A percentile compares a stretch with the other conserved stretches of the same genome.
Conservation (phyloP, 73 alveolate genomes). For the Uronychia setigera region DNA sequence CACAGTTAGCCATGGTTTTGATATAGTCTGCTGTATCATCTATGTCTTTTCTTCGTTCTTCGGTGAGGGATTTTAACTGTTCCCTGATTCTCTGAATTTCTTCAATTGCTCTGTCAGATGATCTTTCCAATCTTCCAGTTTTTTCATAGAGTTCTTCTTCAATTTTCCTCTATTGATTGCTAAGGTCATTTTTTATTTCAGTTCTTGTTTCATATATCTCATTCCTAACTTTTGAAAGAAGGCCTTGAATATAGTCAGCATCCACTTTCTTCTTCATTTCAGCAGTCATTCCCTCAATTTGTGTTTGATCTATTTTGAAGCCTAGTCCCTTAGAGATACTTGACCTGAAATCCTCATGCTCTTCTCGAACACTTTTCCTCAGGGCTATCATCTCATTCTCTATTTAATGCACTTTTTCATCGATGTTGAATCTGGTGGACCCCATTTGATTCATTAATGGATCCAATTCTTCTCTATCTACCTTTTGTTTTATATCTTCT, state of each 20-base stretch:
- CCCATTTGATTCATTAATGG: background rate
- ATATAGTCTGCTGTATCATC: conserved; percentile 63
- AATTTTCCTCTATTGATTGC: background rate
- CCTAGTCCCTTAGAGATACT: background rate
- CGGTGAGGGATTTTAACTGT: conserved; percentile 15
- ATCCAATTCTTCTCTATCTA: background rate
- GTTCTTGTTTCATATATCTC: background rate
- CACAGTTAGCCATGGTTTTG: conserved; percentile 29
- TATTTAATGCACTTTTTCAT: background rate
- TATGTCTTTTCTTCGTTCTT: conserved; percentile 52
- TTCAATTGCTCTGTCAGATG: conserved; percentile 28
- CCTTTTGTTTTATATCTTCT: conserved; percentile 19
- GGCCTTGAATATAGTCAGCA: conserved; percentile 22
- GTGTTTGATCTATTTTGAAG: background rate
- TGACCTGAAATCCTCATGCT: background rate
- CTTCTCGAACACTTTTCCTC: background rate
- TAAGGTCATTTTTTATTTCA: background rate
- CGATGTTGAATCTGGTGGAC: background rate
- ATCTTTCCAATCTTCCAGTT: conserved; percentile 3
- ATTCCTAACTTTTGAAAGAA: conserved; percentile 7
- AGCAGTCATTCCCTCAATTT: background rate
- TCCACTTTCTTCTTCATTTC: conserved; percentile 32
- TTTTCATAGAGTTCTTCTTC: conserved; percentile 28
- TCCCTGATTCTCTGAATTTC: conserved; percentile 22
- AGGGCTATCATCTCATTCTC: background rate